phyloP scores from a whole-genome alignment of 768 basidiomycete species.

The Chalciporus pseudorubinellus region DNA sequence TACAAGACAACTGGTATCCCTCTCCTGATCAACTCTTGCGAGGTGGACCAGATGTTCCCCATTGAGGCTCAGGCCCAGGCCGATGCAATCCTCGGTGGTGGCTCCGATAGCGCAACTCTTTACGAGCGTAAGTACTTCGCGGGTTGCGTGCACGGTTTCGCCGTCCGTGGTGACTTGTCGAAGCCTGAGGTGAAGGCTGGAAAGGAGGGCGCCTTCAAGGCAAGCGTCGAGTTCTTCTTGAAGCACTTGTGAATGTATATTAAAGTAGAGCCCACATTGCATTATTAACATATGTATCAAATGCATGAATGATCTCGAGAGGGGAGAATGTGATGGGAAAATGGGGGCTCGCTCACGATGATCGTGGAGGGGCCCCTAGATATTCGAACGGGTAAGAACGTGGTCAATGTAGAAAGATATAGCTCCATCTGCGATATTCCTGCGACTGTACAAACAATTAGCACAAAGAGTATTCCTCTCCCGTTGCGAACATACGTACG shows the following conservation, averaged over 20 bases:
- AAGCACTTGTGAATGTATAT: conserved; percentile 25
- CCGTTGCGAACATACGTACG: too few relatives aligned
- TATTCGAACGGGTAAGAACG: too few relatives aligned
- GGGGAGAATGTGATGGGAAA: too few relatives aligned
- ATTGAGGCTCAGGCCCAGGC: conserved; percentile 41
- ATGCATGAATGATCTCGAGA: too few relatives aligned
- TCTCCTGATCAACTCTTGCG: conserved; percentile 68
- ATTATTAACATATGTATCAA: too few relatives aligned
- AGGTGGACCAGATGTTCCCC: conserved; percentile 51
- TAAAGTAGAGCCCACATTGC: background rate
- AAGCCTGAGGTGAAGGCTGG: conserved; percentile 55
- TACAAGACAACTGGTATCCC: conserved; percentile 49
- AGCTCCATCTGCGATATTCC: too few relatives aligned
- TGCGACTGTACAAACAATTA: too few relatives aligned
- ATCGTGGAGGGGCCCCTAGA: too few relatives aligned
- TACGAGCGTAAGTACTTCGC: conserved; percentile 23
- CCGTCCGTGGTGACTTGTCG: conserved; percentile 47
- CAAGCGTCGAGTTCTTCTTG: conserved; percentile 53
- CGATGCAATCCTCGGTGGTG: conserved; percentile 48
- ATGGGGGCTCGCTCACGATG: too few relatives aligned
- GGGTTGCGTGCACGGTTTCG: conserved; percentile 55
- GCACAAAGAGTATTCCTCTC: too few relatives aligned
- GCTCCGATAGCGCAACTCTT: conserved; percentile 44
- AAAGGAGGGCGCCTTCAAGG: conserved; percentile 54
- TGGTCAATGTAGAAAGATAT: too few relatives aligned